Percentiles rank a stretch among this genome's conserved stretches.
Evolutionary conservation across 192 early-diverging fungal species (phyloP).

Genomic region (Funneliformis geosporum): DNA sequence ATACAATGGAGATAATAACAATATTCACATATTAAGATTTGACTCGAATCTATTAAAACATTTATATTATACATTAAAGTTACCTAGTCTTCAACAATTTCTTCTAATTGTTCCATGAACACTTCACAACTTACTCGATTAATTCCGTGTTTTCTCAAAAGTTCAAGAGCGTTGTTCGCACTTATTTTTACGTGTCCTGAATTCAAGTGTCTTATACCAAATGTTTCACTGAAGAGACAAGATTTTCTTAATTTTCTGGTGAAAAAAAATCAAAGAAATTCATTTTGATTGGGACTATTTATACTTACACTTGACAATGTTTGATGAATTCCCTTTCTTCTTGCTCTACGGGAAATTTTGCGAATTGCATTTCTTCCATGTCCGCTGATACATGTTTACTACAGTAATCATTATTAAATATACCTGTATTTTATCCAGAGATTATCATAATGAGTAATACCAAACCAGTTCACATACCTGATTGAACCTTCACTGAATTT

Average conservation of each 20-base stretch:
- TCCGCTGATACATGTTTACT: neutral
- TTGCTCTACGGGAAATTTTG: neutral
- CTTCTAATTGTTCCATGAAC: neutral
- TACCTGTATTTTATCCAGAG: neutral
- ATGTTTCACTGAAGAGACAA: neutral
- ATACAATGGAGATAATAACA: no score
- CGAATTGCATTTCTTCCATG: neutral
- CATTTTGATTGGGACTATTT: neutral
- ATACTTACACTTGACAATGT: neutral
- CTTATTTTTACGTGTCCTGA: slow-evolving; percentile 4
- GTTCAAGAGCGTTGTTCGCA: slow-evolving; percentile 5
- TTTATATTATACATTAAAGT: no score
- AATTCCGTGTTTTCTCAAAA: slow-evolving; percentile 1
- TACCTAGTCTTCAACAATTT: neutral
- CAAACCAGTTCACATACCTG: neutral
- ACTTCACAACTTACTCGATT: slow-evolving; percentile 1
- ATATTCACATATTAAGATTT: no score
- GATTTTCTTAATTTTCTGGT: neutral
- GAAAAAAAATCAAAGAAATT: neutral
- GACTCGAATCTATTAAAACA: no score
- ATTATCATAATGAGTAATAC: neutral
- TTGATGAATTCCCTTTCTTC: slow-evolving; percentile 11
- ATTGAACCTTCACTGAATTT: neutral
- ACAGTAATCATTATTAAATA: neutral
- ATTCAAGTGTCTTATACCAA: neutral